These are phyloP conservation scores for Typha latifolia DNA, from an alignment of 176 grass and related monocot species.

Conservation along the genomic window DNA sequence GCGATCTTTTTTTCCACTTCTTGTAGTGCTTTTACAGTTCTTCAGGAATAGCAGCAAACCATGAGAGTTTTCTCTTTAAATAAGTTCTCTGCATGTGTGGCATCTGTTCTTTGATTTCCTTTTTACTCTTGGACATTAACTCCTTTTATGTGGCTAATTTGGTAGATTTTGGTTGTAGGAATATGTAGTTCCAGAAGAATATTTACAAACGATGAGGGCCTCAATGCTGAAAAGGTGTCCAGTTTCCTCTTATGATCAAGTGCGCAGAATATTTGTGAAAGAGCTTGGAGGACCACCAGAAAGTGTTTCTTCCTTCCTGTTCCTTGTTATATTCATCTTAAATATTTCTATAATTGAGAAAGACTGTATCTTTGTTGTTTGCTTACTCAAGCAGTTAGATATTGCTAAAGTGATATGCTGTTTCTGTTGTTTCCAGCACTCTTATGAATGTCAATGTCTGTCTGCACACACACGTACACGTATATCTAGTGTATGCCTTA, in stretches of 20 bases:
- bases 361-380: not conserved
- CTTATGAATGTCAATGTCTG: not conserved
- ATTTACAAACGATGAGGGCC: conserved; percentile 73
- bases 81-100: too few relatives aligned
- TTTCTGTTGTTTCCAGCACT: not conserved
- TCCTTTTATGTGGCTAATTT: conserved; percentile 17
- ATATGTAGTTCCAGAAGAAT: conserved; percentile 81
- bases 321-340: conserved; percentile 14
- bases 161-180: conserved; percentile 28
- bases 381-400: not conserved
- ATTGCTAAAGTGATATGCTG: not conserved
- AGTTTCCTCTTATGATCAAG: conserved; percentile 69
- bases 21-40: too few relatives aligned
- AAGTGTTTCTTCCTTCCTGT: conserved; percentile 31
- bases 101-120: not conserved
- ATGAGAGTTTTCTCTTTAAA: too few relatives aligned
- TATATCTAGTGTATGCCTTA: not conserved
- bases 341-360: not conserved
- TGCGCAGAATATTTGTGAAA: conserved; percentile 49
- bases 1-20: too few relatives aligned
- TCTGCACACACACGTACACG: not conserved
- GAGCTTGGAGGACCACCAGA: conserved; percentile 70
- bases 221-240: conserved; percentile 92
- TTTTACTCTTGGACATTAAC: not conserved
- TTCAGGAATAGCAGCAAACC: too few relatives aligned